Evolutionary conservation across 805 yeast genomes (phyloP).

Genomic region (Schwanniomyces polymorphus): DNA sequence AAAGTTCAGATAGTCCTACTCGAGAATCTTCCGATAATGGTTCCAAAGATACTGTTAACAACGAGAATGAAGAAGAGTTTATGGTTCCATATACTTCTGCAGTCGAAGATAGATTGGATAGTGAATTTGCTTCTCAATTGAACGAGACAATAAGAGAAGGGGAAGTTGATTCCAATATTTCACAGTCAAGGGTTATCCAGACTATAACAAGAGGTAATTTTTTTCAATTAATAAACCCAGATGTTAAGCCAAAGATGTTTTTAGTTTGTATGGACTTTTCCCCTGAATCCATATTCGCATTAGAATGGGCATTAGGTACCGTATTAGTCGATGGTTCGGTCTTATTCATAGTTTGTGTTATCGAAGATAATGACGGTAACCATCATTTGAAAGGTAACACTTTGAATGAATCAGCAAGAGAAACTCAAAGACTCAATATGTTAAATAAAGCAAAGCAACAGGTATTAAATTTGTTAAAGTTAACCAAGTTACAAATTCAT

Average conservation of each 20-base stretch:
- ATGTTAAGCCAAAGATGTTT: slow-evolving; percentile 56
- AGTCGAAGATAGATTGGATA: slow-evolving; percentile 62
- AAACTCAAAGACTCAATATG: slow-evolving; percentile 37
- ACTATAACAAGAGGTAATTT: slow-evolving; percentile 71
- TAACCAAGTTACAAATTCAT: slow-evolving; percentile 72
- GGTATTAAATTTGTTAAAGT: slow-evolving; percentile 50
- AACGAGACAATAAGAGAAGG: slow-evolving; percentile 57
- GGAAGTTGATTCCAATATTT: slow-evolving; percentile 51
- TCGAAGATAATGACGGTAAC: slow-evolving; percentile 46
- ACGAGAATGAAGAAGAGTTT: slow-evolving; percentile 22
- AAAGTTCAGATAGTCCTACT: slow-evolving; percentile 7
- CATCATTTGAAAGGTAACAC: slow-evolving; percentile 42
- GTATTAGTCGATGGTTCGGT: slow-evolving; percentile 82
- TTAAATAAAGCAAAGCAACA: slow-evolving; percentile 44
- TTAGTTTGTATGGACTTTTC: slow-evolving; percentile 80
- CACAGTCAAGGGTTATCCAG: slow-evolving; percentile 61
- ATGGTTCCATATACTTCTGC: slow-evolving; percentile 70
- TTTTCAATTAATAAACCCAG: slow-evolving; percentile 49
- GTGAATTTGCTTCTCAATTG: slow-evolving; percentile 54
- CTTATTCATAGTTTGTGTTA: slow-evolving; percentile 65
- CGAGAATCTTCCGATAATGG: neutral
- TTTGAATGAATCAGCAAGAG: slow-evolving; percentile 35
- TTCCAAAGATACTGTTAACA: slow-evolving; percentile 5
- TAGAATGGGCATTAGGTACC: slow-evolving; percentile 88
- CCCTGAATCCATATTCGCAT: slow-evolving; percentile 78